A percentile compares a stretch with the other conserved stretches of the same genome.
phyloP scores from a whole-genome alignment of 305 asterid species.

The Fraxinus nigra region DNA sequence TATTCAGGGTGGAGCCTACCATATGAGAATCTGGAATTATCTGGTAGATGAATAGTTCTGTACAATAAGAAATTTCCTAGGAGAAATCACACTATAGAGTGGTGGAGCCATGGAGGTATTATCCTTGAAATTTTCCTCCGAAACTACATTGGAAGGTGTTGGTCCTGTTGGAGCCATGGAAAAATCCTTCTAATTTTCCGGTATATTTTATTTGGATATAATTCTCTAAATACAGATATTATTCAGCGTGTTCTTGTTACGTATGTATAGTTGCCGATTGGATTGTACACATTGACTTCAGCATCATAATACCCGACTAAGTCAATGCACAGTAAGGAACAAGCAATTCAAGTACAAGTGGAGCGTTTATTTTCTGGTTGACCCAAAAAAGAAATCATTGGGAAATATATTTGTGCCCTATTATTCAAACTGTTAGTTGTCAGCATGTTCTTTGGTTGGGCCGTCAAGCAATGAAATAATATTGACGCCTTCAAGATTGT shows the following conservation, averaged over 20 bases:
- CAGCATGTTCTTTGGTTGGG: not conserved
- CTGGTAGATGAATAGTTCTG: conserved; percentile 37
- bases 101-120: conserved; percentile 22
- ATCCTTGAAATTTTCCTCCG: not conserved
- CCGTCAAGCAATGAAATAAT: not conserved
- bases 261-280: not conserved
- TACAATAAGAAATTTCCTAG: conserved; percentile 26
- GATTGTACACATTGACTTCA: not conserved
- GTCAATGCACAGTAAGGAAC: not conserved
- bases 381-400: not conserved
- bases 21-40: not conserved
- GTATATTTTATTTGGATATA: not conserved
- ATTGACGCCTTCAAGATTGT: not conserved
- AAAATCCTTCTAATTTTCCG: not conserved
- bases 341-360: not conserved
- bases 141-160: not conserved
- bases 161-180: conserved; percentile 19
- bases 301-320: not conserved
- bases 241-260: not conserved
- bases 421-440: not conserved
- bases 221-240: not conserved
- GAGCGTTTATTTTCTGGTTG: not conserved
- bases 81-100: conserved; percentile 27
- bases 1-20: too few species aligned
- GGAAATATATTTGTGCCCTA: not conserved